A percentile compares a stretch with the other conserved stretches of the same genome.
phyloP scores from a whole-genome alignment of 495 filamentous ascomycete species.

The Acidiella bohemica region DNA sequence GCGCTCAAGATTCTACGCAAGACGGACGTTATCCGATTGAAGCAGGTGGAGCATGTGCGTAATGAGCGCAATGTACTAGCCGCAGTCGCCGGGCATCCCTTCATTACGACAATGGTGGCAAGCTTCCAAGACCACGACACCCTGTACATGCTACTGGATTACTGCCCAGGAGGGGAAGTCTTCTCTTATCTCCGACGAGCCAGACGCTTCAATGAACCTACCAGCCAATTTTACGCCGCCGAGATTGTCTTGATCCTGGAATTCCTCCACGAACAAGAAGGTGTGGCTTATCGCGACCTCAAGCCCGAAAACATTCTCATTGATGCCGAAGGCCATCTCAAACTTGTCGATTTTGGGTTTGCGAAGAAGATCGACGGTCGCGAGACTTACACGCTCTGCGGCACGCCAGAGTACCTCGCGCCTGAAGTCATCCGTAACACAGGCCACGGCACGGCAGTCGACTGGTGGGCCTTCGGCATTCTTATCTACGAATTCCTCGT shows the following conservation, averaged over 20 bases:
- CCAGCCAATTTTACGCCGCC: constrained; percentile 83
- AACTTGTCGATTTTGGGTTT: constrained; percentile 97
- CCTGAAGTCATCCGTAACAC: constrained; percentile 94
- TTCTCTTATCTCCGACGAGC: constrained; percentile 84
- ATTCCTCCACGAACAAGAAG: constrained; percentile 75
- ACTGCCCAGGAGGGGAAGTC: constrained; percentile 86
- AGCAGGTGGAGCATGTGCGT: constrained; percentile 94
- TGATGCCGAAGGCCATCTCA: constrained; percentile 85
- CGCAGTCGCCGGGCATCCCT: constrained; percentile 81
- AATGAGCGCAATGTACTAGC: constrained; percentile 82
- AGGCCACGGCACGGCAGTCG: constrained; percentile 83
- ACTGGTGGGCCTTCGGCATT: constrained; percentile 98
- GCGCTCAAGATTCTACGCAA: constrained; percentile 92
- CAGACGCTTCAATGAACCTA: constrained; percentile 72
- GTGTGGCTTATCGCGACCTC: constrained; percentile 86
- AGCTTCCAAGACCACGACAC: constrained; percentile 83
- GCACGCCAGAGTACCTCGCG: constrained; percentile 91
- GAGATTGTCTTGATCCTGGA: constrained; percentile 90
- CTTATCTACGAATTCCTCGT: constrained; percentile 92
- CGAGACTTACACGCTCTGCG: constrained; percentile 93
- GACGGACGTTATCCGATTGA: constrained; percentile 80
- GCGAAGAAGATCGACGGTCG: constrained; percentile 64
- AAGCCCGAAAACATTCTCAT: constrained; percentile 95
- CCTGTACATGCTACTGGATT: constrained; percentile 89
- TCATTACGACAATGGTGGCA: constrained; percentile 81